phyloP scores from a whole-genome alignment of 1,139 yeast species.

The Candida sp. region DNA sequence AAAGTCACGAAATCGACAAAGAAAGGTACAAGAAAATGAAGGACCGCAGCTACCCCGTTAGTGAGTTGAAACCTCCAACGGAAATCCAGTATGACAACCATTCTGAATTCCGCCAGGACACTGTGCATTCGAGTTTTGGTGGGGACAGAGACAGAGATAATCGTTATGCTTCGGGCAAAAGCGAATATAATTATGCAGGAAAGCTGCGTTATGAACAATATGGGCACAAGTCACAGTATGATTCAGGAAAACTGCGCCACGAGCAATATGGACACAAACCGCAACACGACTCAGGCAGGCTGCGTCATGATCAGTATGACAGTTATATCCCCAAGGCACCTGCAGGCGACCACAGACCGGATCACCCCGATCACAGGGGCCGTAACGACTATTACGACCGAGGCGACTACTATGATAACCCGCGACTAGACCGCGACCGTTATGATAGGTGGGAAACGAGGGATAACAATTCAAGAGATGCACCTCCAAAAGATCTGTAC shows the following conservation, averaged over 20 bases:
- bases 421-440: not conserved
- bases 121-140: constrained; percentile 2
- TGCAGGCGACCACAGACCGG: not conserved
- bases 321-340: not conserved
- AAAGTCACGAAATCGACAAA: constrained; percentile 88
- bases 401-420: not conserved
- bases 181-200: constrained; percentile 2
- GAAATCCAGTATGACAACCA: constrained; percentile 8
- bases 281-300: not conserved
- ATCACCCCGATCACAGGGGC: not conserved
- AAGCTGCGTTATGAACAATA: constrained; percentile 1
- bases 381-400: not conserved
- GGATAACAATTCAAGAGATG: not conserved
- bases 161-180: not conserved
- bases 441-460: not conserved
- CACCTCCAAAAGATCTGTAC: not conserved
- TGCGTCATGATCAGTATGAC: not conserved
- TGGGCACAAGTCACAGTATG: not conserved
- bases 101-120: constrained; percentile 4
- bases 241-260: not conserved
- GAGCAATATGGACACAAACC: not conserved
- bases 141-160: not conserved
- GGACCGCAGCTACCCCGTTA: constrained; percentile 10
- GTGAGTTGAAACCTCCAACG: constrained; percentile 7
- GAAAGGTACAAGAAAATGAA: constrained; percentile 51